Base-by-base conservation (phyloP, 2,329 filamentous ascomycete species). In the Arachnomyces sp. region DNA sequence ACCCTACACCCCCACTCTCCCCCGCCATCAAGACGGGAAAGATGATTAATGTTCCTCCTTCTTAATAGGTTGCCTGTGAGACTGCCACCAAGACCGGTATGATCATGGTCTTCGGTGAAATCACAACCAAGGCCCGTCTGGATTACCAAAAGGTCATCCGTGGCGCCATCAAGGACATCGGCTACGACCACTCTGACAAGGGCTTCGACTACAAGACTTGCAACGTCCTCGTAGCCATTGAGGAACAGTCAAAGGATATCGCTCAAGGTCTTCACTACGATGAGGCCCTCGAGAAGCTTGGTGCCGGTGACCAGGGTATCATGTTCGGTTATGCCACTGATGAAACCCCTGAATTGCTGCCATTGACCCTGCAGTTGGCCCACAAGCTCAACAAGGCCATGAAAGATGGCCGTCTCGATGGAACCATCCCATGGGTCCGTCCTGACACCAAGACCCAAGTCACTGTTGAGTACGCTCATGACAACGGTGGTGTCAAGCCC, bases 281-380 rank as follows among this genome's bases (percentile, higher is more conserved):
- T 53, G 79, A 95, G 76, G 88, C 87, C 54, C 84, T 98, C 36
- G 92, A 98, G 81, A 83, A 94, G 73, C 83, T 98, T 52, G 92
- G 92, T 71, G 92, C 92, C 49, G 92, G 92, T 84, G 92, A 98
- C 73, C 92, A 98, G 78, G 92, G 92, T 77, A 95, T 98, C 78
- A 98, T 98, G 92, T 98, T 98, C 72, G 92, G 92, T 60, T 98
- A 98, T 78, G 92, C 92, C 68, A 95, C 92, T 60, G 92, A 98
- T 62, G 92, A 98, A 80, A 96, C 92, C 59, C 89, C 90, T 48
- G 92, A 98, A 75, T 80, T 94, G 57, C 86, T 96, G 66, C 92
- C 92, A 53, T 77, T 98, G 61, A 96, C 90, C 60, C 78, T 96
- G 56, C 79, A 90, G 60, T 81, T 96, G 62, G 84, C 92, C 61